phyloP scores from a whole-genome alignment of 495 filamentous ascomycete species.

The Patellaria atrata region DNA sequence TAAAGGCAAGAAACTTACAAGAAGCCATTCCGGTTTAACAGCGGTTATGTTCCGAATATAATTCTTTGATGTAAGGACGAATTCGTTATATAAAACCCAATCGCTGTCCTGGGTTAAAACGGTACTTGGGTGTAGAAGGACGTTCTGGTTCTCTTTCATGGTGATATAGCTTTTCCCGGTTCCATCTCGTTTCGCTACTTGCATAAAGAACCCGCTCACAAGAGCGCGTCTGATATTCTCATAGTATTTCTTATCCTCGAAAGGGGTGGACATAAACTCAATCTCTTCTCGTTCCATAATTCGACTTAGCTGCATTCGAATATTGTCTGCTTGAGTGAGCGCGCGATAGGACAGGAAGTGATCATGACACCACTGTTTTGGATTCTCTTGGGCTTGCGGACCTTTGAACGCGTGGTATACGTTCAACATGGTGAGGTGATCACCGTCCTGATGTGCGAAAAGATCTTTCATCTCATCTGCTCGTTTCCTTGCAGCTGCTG shows the following conservation, averaged over 20 bases:
- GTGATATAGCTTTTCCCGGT: conserved; percentile 76
- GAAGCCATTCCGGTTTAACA: conserved; percentile 68
- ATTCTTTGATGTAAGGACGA: conserved; percentile 93
- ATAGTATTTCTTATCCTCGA: conserved; percentile 95
- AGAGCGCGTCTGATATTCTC: conserved; percentile 89
- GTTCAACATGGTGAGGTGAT: conserved; percentile 92
- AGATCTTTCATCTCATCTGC: conserved; percentile 95
- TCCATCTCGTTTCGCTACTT: conserved; percentile 82
- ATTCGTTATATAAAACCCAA: conserved; percentile 98
- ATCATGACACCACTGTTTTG: conserved; percentile 88
- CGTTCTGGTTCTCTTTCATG: conserved; percentile 84
- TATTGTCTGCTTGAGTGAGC: conserved; percentile 83
- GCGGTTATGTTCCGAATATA: conserved; percentile 53
- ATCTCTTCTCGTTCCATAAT: conserved; percentile 91
- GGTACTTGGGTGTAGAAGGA: conserved; percentile 85
- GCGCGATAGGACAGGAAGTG: conserved; percentile 89
- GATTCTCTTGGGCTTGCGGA: conserved; percentile 53
- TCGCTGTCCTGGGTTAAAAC: conserved; percentile 74
- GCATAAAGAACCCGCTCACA: conserved; percentile 98
- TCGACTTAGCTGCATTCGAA: conserved; percentile 74
- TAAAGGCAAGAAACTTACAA: conserved; percentile 44
- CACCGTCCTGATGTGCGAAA: conserved; percentile 85
- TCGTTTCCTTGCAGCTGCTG: conserved; percentile 66
- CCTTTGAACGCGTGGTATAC: conserved; percentile 96
- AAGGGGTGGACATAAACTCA: conserved; percentile 72